Conservation (phyloP, 164 flowering plant species). For the Chimonanthus salicifolius region DNA sequence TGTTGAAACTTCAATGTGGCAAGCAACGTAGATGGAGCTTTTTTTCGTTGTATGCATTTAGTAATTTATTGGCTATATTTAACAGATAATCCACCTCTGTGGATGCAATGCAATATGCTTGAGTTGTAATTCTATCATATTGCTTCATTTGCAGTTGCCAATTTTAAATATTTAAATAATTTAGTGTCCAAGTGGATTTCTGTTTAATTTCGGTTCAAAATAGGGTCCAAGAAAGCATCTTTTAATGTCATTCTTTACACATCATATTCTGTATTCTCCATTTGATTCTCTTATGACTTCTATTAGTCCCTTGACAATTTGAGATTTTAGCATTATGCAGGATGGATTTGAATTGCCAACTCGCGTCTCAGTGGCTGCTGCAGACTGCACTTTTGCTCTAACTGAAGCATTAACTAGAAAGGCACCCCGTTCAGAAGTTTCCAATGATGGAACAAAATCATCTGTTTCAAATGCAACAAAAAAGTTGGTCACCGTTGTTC, state of each 20-base stretch:
- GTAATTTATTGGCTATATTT: background rate
- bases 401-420: constrained; percentile 46
- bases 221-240: background rate
- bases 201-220: background rate
- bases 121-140: no score
- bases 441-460: constrained; percentile 21
- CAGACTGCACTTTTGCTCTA: constrained; percentile 62
- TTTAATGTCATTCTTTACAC: background rate
- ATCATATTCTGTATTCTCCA: background rate
- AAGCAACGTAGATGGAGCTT: background rate
- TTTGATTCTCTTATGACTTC: background rate
- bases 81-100: background rate
- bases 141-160: no score
- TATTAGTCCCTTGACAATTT: background rate
- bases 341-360: constrained; percentile 82
- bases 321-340: constrained; percentile 46
- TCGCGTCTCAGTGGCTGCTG: constrained; percentile 76
- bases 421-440: constrained; percentile 15
- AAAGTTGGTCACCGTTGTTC: constrained; percentile 10
- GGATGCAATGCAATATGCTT: no score
- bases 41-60: background rate
- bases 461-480: constrained; percentile 16
- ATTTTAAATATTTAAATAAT: no score
- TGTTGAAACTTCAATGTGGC: background rate
- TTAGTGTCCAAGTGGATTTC: no score